Evolutionary conservation across 805 yeast genomes (phyloP).

Genomic region (Tetrapisispora taiwanensis): DNA sequence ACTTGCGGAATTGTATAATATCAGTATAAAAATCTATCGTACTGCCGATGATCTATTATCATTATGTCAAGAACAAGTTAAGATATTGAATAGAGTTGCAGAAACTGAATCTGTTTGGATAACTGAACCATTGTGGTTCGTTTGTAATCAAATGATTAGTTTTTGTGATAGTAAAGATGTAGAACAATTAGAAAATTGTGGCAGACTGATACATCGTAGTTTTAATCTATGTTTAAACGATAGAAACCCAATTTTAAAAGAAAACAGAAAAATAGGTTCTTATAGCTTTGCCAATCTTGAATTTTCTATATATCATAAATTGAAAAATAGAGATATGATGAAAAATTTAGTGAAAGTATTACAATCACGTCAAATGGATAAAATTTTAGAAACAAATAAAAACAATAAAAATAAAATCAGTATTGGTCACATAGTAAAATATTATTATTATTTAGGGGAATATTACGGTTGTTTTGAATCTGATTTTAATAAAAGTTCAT

Average conservation of each 20-base stretch:
- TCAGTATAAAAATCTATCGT: constrained; percentile 6
- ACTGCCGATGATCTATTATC: constrained; percentile 11
- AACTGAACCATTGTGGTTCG: constrained; percentile 12
- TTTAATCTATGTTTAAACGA: constrained; percentile 75
- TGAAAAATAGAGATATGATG: constrained; percentile 62
- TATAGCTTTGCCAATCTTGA: constrained; percentile 63
- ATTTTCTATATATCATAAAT: constrained; percentile 56
- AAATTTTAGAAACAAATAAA: constrained; percentile 16
- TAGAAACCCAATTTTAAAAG: constrained; percentile 41
- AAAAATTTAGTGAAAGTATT: constrained; percentile 65
- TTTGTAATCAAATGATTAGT: constrained; percentile 28
- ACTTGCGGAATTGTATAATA: constrained; percentile 11
- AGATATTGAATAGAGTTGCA: constrained; percentile 41
- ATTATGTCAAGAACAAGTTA: constrained; percentile 33
- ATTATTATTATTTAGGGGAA: constrained; percentile 57
- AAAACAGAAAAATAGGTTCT: constrained; percentile 52
- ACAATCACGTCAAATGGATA: constrained; percentile 26
- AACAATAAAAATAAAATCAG: not conserved
- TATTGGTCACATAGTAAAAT: not conserved
- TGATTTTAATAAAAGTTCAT: constrained; percentile 43
- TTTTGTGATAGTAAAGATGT: constrained; percentile 6
- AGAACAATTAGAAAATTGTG: constrained; percentile 39
- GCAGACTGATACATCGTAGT: constrained; percentile 57
- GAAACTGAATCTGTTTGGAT: constrained; percentile 47
- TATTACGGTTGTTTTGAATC: constrained; percentile 52